These are phyloP conservation scores for Canavalia gladiata DNA, from an alignment of 306 rosid genomes.

Conservation along the genomic window DNA sequence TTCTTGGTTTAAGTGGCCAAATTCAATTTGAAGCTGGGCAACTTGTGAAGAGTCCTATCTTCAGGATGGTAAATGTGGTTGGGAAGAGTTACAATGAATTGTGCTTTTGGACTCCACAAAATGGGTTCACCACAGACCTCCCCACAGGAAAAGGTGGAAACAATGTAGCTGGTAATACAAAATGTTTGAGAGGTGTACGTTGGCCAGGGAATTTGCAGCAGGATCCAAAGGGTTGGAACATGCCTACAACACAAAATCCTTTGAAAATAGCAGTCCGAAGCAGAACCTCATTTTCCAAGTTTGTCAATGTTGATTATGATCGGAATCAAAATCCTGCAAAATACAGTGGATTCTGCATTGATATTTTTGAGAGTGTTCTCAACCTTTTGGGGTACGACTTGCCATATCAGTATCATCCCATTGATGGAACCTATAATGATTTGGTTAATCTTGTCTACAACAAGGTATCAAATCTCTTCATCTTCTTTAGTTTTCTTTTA, in stretches of 20 bases:
- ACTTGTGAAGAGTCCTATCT: slow-evolving; percentile 46
- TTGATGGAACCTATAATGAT: slow-evolving; percentile 56
- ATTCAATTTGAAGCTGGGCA: slow-evolving; percentile 59
- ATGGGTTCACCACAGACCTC: slow-evolving; percentile 49
- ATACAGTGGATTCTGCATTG: slow-evolving; percentile 70
- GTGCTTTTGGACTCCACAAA: slow-evolving; percentile 62
- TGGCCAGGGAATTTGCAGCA: slow-evolving; percentile 70
- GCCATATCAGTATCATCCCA: slow-evolving; percentile 46
- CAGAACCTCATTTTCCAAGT: slow-evolving; percentile 60
- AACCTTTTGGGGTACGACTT: slow-evolving; percentile 56
- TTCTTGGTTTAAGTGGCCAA: slow-evolving; percentile 67
- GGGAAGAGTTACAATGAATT: slow-evolving; percentile 60
- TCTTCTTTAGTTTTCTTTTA: neutral
- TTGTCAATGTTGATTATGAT: slow-evolving; percentile 62
- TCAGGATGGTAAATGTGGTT: slow-evolving; percentile 67
- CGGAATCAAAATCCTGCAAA: neutral
- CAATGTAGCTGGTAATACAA: slow-evolving; percentile 13
- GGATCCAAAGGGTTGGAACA: slow-evolving; percentile 72
- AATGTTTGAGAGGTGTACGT: slow-evolving; percentile 52
- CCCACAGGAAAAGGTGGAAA: slow-evolving; percentile 26
- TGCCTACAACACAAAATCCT: slow-evolving; percentile 61
- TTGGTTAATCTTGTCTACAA: slow-evolving; percentile 60
- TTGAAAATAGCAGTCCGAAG: slow-evolving; percentile 73
- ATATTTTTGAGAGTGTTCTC: slow-evolving; percentile 44
- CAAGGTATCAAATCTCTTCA: slow-evolving; percentile 55